Base-by-base conservation (phyloP, 805 yeast species). In the Zygotorulaspora sp. region DNA sequence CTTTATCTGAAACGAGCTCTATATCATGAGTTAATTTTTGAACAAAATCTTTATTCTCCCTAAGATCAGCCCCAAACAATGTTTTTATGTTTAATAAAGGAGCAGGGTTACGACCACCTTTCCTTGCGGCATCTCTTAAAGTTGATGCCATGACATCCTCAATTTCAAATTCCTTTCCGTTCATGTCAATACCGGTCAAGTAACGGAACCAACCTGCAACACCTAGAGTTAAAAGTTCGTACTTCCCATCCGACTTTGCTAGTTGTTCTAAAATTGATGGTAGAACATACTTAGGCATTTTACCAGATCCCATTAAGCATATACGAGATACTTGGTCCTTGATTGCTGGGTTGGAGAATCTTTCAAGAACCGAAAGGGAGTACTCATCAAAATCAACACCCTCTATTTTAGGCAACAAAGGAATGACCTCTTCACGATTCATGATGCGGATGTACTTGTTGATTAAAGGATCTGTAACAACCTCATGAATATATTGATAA, bases 121-220 rank as follows among this genome's bases (percentile, higher is more conserved):
- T 22, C 7, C 36, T 21, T 8, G 41, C 41, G 3, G 41, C 41
- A 16, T 17, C 28, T 10, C 17, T 32, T 27, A 38, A 27, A 20
- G 27, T 38, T 13, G 32, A n/a, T 12, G 38, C 41, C 38, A 38
- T 38, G 18, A 28, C 32, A 24, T 38, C 41, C 13, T 38, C 33
- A 16, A 38, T 33, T 22, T 32, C 28, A n/a, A 38, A 38, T 20
- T 25, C 17, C 13, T 33, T 33, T 3, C 41, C 41, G 8, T 24
- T 25, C 41, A 38, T 38, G 21, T 32, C 38, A 11, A 32, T 14
- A 25, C 41, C 41, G n/a, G 32, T 38, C 41, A 38, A 27, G 21
- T 38, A 38, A 14, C 41, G 38, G 38, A 38, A 38, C 41, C 41
- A 38, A 8, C 41, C 41, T 12, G 41, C 41, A 10, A 38, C 41